A percentile compares a stretch with the other conserved stretches of the same genome.
Conservation (phyloP, 2,329 filamentous ascomycete species). For the Ascocoryne sarcoides region DNA sequence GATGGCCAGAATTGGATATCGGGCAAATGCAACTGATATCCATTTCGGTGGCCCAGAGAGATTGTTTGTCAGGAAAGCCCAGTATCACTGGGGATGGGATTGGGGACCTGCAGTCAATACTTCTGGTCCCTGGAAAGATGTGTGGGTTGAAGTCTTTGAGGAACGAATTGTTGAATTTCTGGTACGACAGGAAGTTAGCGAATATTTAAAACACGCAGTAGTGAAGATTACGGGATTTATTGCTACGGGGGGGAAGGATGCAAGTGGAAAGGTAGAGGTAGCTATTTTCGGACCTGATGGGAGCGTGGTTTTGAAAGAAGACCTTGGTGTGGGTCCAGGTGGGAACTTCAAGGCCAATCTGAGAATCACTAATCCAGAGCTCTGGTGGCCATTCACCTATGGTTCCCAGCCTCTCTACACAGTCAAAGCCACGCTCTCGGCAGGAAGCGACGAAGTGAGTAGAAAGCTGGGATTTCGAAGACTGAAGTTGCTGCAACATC, state of each 20-base stretch:
- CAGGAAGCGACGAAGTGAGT: slow-evolving; percentile 33
- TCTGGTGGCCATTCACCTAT: slow-evolving; percentile 71
- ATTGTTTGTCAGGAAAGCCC: slow-evolving; percentile 54
- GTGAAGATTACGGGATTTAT: slow-evolving; percentile 35
- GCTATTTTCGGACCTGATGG: slow-evolving; percentile 38
- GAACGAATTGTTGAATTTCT: slow-evolving; percentile 49
- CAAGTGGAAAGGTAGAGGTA: slow-evolving; percentile 39
- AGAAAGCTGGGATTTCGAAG: slow-evolving; percentile 48
- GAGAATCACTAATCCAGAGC: slow-evolving; percentile 36
- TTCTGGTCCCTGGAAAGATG: slow-evolving; percentile 56
- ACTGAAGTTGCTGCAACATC: slow-evolving; percentile 33
- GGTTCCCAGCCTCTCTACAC: slow-evolving; percentile 65
- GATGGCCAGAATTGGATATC: slow-evolving; percentile 24
- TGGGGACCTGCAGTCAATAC: slow-evolving; percentile 59
- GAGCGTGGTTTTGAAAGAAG: slow-evolving; percentile 2
- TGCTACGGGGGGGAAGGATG: slow-evolving; percentile 36
- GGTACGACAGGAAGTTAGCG: slow-evolving; percentile 25
- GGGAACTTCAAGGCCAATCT: slow-evolving; percentile 7
- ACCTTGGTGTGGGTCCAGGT: neutral
- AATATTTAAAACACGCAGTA: slow-evolving; percentile 21
- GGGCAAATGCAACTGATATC: slow-evolving; percentile 37
- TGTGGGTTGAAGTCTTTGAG: slow-evolving; percentile 57
- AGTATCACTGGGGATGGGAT: slow-evolving; percentile 63
- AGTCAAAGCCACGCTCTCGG: slow-evolving; percentile 46
- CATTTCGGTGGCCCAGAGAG: slow-evolving; percentile 37